Conservation (phyloP, 2,329 filamentous ascomycete genomes). For the Diaporthe destruens region DNA sequence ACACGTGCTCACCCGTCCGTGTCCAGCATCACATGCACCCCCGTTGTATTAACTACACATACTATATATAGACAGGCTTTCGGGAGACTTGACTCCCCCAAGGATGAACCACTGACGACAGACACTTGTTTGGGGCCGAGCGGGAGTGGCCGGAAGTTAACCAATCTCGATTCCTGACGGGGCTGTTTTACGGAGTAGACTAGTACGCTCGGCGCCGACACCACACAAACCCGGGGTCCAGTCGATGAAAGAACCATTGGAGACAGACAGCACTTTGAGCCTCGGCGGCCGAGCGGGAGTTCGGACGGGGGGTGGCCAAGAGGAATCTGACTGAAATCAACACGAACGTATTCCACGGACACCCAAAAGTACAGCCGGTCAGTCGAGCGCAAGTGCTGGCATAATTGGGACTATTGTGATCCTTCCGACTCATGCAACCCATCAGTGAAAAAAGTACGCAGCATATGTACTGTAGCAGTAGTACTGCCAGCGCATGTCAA, state of each 20-base stretch:
- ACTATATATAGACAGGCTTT: no score
- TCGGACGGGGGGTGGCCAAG: slow-evolving; percentile 10
- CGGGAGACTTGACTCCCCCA: background rate
- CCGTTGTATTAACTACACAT: background rate
- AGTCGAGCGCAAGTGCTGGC: background rate
- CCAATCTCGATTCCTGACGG: background rate
- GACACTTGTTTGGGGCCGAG: background rate
- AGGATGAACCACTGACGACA: background rate
- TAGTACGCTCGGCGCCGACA: slow-evolving; percentile 21
- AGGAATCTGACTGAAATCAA: background rate
- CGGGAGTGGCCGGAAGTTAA: background rate
- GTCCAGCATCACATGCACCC: no score
- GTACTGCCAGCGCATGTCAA: background rate
- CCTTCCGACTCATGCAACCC: background rate
- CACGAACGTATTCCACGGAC: background rate
- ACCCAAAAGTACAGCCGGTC: background rate
- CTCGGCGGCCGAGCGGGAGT: slow-evolving; percentile 20
- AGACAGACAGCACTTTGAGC: no score
- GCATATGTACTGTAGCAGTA: background rate
- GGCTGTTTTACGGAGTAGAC: background rate
- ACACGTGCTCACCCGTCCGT: background rate
- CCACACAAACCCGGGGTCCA: background rate
- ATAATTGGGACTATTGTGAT: background rate
- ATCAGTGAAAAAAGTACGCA: background rate
- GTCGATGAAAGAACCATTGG: no score